Base-by-base conservation (phyloP, 208 protist species). In the Acanthamoeba castellanii region DNA sequence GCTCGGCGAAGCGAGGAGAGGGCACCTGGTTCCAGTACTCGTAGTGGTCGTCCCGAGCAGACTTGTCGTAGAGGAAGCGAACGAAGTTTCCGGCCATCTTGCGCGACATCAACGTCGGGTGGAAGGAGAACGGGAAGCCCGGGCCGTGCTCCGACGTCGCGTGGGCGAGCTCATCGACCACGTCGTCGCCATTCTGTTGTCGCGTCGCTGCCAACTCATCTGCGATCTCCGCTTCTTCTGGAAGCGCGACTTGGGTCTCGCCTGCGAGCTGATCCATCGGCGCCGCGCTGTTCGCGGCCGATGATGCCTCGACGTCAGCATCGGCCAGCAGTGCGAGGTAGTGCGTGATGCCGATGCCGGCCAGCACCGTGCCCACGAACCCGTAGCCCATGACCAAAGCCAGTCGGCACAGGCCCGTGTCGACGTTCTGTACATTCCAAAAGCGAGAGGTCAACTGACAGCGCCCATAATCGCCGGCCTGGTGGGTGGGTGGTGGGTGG, bases 1-100 rank as follows among this genome's bases (percentile, higher is more conserved):
- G 3, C 3, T 42, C n/a, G n/a, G n/a, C 37, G 37, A 47, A 82
- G 32, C 72, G 72, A 9, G 47, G 7, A 55, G 50, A 68, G 70
- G 11, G 8, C 37, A 85, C 76, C 76, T 85, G 76, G 30, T 85
- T 85, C 76, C 76, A 85, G 47, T 85, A 85, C 42, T 85, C 76
- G 42, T 55, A 85, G 47, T 85, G 76, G 42, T 85, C 76, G 45
- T 47, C 42, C 8, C 76, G 34, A 0, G 42, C 76, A 37, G 22
- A 6, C 47, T 47, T 47, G 76, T 85, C 76, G 76, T 57, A 30
- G 76, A 85, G 22, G 45, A 37, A 85, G 9, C 42, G 76, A 22
- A 85, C 9, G 76, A 85, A 85, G 14, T 8, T 25, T 14, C 11
- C 55, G 42, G 76, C n/a, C 27, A 85, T n/a, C n/a, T 22, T 14